Base-by-base conservation (phyloP, 139 green algal genomes). In the Haematococcus lacustris region DNA sequence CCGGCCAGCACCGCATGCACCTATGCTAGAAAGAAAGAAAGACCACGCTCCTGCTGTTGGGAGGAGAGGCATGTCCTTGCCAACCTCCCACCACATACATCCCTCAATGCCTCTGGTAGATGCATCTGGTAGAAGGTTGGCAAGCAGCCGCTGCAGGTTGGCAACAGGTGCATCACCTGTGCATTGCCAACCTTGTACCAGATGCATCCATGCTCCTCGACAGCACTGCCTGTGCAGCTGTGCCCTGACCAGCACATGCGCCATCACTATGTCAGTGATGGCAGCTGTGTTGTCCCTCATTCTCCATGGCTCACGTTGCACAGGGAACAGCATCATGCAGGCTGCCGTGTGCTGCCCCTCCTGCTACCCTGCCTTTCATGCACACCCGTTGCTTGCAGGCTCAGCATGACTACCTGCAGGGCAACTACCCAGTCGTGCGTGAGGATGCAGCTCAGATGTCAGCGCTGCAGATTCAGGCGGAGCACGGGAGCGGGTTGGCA, bases 361-460 rank as follows among this genome's bases (percentile, higher is more conserved):
- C 13, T 57, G 17, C 13, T 21, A 57, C 47, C 13, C 47, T n/a
- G 17, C 13, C 47, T n/a, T 21, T n/a, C 47, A 57, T 21, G 21
- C 47, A 57, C 47, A 57, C 47, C 13, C 47, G 21, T 21, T 37
- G 1, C 76, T 84, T 13, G 51, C 83, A 93, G 83, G 91, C 92
- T 13, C 88, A 95, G 83, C 89, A 97, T 71, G 92, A 97, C 77
- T 97, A 94, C 77, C 83, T 96, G 65, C 59, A 86, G 80, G 95
- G 95, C 61, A 93, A 97, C 81, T 99, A 98, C 83, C 95, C 95
- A 3, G 93, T 99, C 5, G 92, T 93, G 38, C 80, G 90, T 0
- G 94, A 98, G 57, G 94, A 99, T 67, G 93, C 94, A 5, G 87
- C 88, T n/a, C 43, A 53, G 43, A 9, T 53, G 43, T 9, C 43